phyloP scores from a whole-genome alignment of 164 flowering plant species.

The Stephania cephalantha region DNA sequence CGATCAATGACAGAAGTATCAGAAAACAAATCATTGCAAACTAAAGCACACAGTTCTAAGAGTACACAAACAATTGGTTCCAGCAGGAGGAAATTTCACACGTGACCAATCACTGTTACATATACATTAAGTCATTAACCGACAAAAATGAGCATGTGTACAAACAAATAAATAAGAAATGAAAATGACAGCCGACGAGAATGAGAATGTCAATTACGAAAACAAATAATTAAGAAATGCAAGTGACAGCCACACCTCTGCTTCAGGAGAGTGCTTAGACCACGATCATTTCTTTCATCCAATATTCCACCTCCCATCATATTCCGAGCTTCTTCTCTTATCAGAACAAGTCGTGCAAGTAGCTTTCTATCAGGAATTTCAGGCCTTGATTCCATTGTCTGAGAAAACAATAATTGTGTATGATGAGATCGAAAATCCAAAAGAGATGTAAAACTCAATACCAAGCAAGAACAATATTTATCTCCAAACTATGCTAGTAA shows the following conservation, averaged over 20 bases:
- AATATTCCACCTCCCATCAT: constrained; percentile 99
- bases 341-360: constrained; percentile 89
- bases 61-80: not conserved
- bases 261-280: constrained; percentile 74
- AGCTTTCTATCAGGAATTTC: constrained; percentile 81
- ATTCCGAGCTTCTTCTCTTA: constrained; percentile 93
- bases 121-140: not conserved
- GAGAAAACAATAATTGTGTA: constrained; percentile 4
- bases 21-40: not conserved
- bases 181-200: not conserved
- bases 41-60: not conserved
- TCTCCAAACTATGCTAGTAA: too few species aligned
- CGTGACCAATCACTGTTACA: not conserved
- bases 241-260: constrained; percentile 56
- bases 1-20: not conserved
- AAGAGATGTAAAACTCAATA: not conserved
- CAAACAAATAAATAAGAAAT: not conserved
- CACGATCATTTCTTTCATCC: constrained; percentile 94
- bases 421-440: not conserved
- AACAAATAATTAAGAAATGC: not conserved
- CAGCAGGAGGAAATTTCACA: not conserved
- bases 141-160: not conserved
- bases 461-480: not conserved
- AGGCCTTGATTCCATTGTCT: constrained; percentile 90
- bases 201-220: not conserved